phyloP scores from a whole-genome alignment of 2,329 filamentous ascomycete genomes.

The Pestalotiopsis sp. region DNA sequence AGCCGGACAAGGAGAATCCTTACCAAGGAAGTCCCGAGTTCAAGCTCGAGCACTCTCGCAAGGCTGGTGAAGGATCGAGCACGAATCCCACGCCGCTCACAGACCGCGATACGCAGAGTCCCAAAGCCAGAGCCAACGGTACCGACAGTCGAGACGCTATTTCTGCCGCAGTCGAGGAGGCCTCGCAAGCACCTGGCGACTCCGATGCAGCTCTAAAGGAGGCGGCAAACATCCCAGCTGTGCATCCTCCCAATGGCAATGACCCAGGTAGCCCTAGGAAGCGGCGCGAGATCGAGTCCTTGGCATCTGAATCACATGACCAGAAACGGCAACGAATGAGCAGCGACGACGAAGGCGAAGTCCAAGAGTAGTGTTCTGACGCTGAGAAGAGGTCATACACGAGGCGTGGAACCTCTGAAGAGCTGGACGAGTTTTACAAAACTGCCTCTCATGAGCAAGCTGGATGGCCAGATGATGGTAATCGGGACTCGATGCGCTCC shows the following conservation, averaged over 20 bases:
- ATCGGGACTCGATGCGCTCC: too few relatives aligned
- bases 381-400: too few relatives aligned
- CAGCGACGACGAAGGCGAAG: slow-evolving; percentile 51
- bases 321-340: slow-evolving; percentile 45
- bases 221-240: slow-evolving; percentile 31
- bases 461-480: too few relatives aligned
- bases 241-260: slow-evolving; percentile 32
- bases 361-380: slow-evolving; percentile 31
- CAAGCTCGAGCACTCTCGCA: slow-evolving; percentile 57
- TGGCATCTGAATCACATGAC: slow-evolving; percentile 37
- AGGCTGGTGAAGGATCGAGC: slow-evolving; percentile 52
- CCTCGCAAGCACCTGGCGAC: slow-evolving; percentile 36
- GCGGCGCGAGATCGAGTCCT: slow-evolving; percentile 41
- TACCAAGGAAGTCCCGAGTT: slow-evolving; percentile 56
- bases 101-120: slow-evolving; percentile 54
- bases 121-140: slow-evolving; percentile 42
- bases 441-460: too few relatives aligned
- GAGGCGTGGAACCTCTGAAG: too few relatives aligned
- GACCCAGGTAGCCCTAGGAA: slow-evolving; percentile 41
- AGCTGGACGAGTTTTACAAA: too few relatives aligned
- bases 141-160: slow-evolving; percentile 34
- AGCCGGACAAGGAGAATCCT: slow-evolving; percentile 49
- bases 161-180: slow-evolving; percentile 32
- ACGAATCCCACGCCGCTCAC: slow-evolving; percentile 50
- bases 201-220: slow-evolving; percentile 33